phyloP scores from a whole-genome alignment of 2,329 filamentous ascomycete genomes.

The Capronia americana region DNA sequence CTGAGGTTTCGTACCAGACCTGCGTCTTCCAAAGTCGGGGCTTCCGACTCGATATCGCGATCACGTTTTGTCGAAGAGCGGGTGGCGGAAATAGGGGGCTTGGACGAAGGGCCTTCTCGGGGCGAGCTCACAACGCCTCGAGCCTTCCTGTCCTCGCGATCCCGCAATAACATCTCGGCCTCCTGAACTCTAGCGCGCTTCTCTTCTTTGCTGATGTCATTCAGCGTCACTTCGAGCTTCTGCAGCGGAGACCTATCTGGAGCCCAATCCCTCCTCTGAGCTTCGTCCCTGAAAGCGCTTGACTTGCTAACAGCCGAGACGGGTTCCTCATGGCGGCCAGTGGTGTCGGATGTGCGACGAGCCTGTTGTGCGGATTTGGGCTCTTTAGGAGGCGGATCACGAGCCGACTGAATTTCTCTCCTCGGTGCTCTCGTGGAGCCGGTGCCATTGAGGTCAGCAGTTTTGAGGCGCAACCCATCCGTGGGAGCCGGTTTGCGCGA shows the following conservation, averaged over 20 bases:
- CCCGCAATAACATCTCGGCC: conserved; percentile 75
- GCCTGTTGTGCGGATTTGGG: conserved; percentile 20
- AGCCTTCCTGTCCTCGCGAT: conserved; percentile 50
- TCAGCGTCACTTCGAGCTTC: conserved; percentile 87
- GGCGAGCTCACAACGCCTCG: conserved; percentile 10
- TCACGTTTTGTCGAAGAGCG: conserved; percentile 22
- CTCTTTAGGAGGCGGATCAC: conserved; percentile 8
- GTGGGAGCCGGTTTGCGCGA: conserved; percentile 26
- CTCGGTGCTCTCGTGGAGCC: conserved; percentile 7
- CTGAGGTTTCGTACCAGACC: conserved; percentile 44
- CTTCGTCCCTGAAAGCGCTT: conserved; percentile 37
- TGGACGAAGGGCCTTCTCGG: conserved; percentile 10
- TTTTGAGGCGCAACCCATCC: conserved; percentile 30
- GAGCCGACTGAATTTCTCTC: conserved; percentile 23
- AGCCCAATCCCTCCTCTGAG: conserved; percentile 63
- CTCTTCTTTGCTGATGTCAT: conserved; percentile 94
- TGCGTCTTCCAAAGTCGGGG: conserved; percentile 41
- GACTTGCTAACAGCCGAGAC: conserved; percentile 33
- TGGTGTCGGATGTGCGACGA: conserved; percentile 23
- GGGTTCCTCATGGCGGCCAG: conserved; percentile 28
- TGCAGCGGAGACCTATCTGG: conserved; percentile 88
- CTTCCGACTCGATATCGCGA: conserved; percentile 17
- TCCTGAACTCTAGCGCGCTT: conserved; percentile 84
- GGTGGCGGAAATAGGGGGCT: conserved; percentile 8
- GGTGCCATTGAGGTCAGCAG: conserved; percentile 23